Evolutionary conservation across 768 basidiomycete species (phyloP).

Genomic region (Xanthoconium purpureum): DNA sequence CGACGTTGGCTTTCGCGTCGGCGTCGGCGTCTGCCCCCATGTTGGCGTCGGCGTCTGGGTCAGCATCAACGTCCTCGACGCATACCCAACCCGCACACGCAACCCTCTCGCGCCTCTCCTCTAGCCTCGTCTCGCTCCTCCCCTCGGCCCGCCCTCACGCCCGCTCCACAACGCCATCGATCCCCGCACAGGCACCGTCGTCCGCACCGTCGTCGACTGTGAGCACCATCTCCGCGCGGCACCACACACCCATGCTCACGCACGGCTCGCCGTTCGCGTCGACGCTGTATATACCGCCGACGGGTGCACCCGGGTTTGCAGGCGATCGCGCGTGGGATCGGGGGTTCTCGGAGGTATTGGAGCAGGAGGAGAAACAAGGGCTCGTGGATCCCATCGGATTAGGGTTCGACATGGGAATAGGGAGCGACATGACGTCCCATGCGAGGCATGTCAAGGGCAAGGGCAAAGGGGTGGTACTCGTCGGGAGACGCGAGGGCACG

Average conservation of each 20-base stretch:
- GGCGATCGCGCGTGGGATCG: conserved; percentile 71
- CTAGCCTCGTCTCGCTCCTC: conserved; percentile 51
- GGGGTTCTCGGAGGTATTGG: conserved; percentile 51
- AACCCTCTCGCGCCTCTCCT: conserved; percentile 44
- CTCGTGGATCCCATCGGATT: conserved; percentile 41
- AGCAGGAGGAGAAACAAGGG: conserved; percentile 37
- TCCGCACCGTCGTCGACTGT: conserved; percentile 13
- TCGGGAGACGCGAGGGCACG: conserved; percentile 57
- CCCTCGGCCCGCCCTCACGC: conserved; percentile 21
- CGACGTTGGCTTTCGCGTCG: background rate
- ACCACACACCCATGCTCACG: conserved; percentile 25
- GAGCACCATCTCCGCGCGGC: conserved; percentile 2
- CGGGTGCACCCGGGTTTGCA: conserved; percentile 75
- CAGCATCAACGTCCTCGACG: no score
- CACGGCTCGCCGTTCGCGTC: conserved; percentile 54
- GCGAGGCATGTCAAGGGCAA: conserved; percentile 22
- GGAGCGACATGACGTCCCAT: background rate
- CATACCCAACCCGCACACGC: conserved; percentile 28
- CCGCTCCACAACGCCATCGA: conserved; percentile 2
- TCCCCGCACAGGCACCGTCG: conserved; percentile 9
- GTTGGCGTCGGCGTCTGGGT: background rate
- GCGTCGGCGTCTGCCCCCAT: background rate
- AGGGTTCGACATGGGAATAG: conserved; percentile 36
- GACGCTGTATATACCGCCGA: conserved; percentile 44
- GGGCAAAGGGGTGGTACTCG: conserved; percentile 45